Percentiles rank a stretch among this genome's conserved stretches.
Conservation (phyloP, 306 rosid species). For the Sindora glabra region DNA sequence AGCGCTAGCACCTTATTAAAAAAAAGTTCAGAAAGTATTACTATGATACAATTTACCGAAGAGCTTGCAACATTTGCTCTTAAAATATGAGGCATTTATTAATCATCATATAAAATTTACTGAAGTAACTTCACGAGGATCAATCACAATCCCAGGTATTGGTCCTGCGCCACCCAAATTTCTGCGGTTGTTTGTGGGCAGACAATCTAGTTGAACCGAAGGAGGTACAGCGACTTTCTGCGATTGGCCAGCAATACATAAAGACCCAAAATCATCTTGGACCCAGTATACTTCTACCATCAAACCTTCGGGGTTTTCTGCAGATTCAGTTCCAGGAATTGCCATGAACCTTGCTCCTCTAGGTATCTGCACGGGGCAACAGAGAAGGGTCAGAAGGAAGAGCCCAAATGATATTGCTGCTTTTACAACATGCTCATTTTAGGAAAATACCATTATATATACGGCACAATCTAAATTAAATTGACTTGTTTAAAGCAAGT, state of each 20-base stretch:
- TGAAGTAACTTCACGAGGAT: constrained; percentile 34
- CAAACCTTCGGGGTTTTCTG: constrained; percentile 52
- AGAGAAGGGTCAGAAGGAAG: constrained; percentile 2
- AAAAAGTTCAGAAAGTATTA: too few relatives aligned
- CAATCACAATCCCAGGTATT: constrained; percentile 45
- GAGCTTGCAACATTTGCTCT: too few relatives aligned
- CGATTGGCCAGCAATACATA: constrained; percentile 66
- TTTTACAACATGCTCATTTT: too few relatives aligned
- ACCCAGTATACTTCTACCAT: constrained; percentile 88
- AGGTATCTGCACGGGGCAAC: constrained; percentile 51
- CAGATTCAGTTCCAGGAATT: constrained; percentile 66
- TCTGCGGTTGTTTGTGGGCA: constrained; percentile 18
- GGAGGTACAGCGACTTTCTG: constrained; percentile 44
- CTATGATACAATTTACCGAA: too few relatives aligned
- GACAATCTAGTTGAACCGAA: constrained; percentile 16
- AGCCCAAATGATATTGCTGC: too few relatives aligned
- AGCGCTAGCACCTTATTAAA: too few relatives aligned
- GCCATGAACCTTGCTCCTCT: constrained; percentile 71
- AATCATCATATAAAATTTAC: constrained; percentile 13
- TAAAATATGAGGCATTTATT: too few relatives aligned
- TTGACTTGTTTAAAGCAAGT: too few relatives aligned
- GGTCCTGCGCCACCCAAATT: constrained; percentile 12
- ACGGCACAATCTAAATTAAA: too few relatives aligned
- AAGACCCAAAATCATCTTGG: constrained; percentile 69
- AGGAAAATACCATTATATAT: too few relatives aligned